phyloP scores from a whole-genome alignment of 2,329 filamentous ascomycete genomes.

The Pseudocercospora crystallina region DNA sequence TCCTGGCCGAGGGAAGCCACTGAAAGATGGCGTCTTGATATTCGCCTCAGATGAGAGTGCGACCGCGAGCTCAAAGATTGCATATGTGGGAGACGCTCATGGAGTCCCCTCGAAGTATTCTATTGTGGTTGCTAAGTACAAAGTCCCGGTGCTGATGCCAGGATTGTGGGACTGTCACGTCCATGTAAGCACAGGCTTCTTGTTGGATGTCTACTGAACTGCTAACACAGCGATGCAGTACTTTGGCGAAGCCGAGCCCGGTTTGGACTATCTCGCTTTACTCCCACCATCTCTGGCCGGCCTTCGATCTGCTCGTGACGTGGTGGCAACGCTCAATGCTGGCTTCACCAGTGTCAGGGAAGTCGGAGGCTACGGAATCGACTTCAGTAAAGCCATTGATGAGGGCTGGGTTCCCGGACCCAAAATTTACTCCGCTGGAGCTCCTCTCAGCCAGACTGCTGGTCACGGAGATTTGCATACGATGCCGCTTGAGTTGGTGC shows the following conservation, averaged over 20 bases:
- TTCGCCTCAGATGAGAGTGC: conserved; percentile 30
- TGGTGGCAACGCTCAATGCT: conserved; percentile 44
- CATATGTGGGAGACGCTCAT: conserved; percentile 39
- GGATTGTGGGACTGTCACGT: conserved; percentile 57
- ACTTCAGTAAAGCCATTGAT: conserved; percentile 44
- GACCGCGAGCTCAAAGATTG: conserved; percentile 35
- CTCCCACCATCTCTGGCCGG: conserved; percentile 38
- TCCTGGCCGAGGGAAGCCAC: conserved; percentile 47
- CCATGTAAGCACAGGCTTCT: conserved; percentile 5
- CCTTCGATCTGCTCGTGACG: conserved; percentile 44
- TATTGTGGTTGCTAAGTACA: background rate
- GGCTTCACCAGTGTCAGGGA: conserved; percentile 57
- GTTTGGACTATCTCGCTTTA: conserved; percentile 15
- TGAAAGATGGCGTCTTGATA: conserved; percentile 42
- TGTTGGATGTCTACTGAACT: conserved; percentile 43
- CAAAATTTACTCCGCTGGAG: conserved; percentile 52
- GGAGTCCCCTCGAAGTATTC: conserved; percentile 5
- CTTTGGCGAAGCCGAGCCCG: conserved; percentile 15
- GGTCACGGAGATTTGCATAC: conserved; percentile 51
- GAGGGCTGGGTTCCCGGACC: conserved; percentile 50
- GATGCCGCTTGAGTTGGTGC: conserved; percentile 38
- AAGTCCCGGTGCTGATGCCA: conserved; percentile 50
- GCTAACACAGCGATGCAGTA: conserved; percentile 22
- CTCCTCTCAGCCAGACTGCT: conserved; percentile 48
- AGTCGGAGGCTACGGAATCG: conserved; percentile 49